A percentile compares a stretch with the other conserved stretches of the same genome.
Conservation (phyloP, 768 basidiomycete genomes). For the Naematelia encephala region DNA sequence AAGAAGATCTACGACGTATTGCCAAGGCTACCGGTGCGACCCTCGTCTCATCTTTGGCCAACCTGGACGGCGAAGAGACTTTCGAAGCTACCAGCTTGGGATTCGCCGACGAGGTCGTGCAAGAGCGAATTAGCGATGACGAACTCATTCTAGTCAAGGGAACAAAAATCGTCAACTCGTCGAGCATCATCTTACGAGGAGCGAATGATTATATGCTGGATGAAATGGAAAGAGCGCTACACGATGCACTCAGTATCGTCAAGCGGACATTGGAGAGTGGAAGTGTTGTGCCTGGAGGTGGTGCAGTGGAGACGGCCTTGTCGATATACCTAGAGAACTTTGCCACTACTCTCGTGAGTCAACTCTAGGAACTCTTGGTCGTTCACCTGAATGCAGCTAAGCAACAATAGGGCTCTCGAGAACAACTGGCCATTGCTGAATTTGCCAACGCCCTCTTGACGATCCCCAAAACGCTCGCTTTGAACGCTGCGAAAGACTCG, state of each 20-base stretch:
- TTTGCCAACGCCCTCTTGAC: slow-evolving; percentile 88
- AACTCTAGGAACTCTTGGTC: background rate
- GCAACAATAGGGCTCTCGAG: slow-evolving; percentile 76
- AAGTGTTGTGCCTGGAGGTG: slow-evolving; percentile 91
- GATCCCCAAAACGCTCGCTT: slow-evolving; percentile 93
- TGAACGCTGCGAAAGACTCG: slow-evolving; percentile 98
- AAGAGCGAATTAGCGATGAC: slow-evolving; percentile 97
- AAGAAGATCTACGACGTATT: slow-evolving; percentile 94
- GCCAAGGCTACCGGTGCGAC: slow-evolving; percentile 96
- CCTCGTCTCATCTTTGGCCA: slow-evolving; percentile 84
- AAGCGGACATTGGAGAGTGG: slow-evolving; percentile 97
- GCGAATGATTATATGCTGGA: slow-evolving; percentile 99
- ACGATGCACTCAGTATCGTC: slow-evolving; percentile 90
- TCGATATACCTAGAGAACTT: slow-evolving; percentile 99
- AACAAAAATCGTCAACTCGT: slow-evolving; percentile 89
- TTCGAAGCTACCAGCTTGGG: slow-evolving; percentile 89
- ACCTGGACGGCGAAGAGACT: slow-evolving; percentile 95
- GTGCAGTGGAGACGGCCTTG: slow-evolving; percentile 92
- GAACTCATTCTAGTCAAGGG: slow-evolving; percentile 97
- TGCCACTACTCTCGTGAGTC: slow-evolving; percentile 86
- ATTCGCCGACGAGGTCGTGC: slow-evolving; percentile 90
- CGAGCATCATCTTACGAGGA: slow-evolving; percentile 88
- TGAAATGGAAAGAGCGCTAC: slow-evolving; percentile 96
- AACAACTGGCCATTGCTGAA: slow-evolving; percentile 98
- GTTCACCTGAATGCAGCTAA: slow-evolving; percentile 6